These are phyloP conservation scores for Linum trigynum DNA, from an alignment of 345 rosid genomes.

Conservation along the genomic window DNA sequence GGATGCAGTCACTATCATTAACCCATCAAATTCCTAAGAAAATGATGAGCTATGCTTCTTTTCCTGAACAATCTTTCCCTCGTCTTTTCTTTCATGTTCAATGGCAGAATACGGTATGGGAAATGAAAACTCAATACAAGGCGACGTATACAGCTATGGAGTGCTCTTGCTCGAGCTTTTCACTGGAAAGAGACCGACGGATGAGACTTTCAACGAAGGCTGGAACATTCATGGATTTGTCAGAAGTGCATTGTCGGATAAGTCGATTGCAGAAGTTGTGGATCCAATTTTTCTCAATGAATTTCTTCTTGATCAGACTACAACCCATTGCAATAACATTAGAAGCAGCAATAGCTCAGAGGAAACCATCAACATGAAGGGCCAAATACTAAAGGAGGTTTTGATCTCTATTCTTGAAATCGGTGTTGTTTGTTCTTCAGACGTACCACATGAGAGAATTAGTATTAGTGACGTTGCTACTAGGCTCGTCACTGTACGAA, in stretches of 20 bases:
- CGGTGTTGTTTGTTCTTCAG: too few species aligned
- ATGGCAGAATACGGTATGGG: background rate
- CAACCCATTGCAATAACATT: too few species aligned
- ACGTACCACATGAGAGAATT: too few species aligned
- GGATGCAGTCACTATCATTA: too few species aligned
- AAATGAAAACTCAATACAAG: background rate
- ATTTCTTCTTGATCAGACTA: background rate
- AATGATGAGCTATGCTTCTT: background rate
- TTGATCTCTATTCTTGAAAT: too few species aligned
- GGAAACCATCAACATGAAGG: too few species aligned
- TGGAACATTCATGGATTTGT: background rate
- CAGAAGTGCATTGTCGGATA: background rate
- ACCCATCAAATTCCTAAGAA: background rate
- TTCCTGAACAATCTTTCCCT: background rate
- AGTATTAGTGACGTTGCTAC: too few species aligned
- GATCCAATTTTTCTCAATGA: background rate
- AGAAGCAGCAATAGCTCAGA: too few species aligned
- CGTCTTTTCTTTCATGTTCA: background rate
- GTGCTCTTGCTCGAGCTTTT: too few species aligned
- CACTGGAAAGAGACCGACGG: too few species aligned
- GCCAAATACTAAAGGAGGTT: too few species aligned
- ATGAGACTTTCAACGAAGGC: background rate
- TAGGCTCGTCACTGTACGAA: too few species aligned
- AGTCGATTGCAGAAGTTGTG: background rate
- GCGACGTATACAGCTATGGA: background rate